Conservation (phyloP, 306 rosid genomes). For the Cicer pinnatifidum region DNA sequence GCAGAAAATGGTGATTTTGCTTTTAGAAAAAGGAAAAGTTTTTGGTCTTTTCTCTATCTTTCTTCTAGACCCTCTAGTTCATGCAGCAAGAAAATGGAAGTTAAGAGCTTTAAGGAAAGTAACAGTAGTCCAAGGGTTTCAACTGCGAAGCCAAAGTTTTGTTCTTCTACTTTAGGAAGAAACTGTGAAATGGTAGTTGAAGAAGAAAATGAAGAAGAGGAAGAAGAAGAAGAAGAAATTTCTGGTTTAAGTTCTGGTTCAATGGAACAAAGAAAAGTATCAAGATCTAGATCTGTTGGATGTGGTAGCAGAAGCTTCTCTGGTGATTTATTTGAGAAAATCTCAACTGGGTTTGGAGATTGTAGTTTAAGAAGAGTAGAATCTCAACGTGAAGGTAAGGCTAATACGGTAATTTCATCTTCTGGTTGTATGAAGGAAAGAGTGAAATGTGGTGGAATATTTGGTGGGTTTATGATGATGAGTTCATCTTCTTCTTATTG, state of each 20-base stretch:
- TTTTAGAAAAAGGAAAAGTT: slow-evolving; percentile 63
- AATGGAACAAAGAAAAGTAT: slow-evolving; percentile 71
- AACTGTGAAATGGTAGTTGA: slow-evolving; percentile 42
- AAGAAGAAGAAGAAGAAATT: slow-evolving; percentile 50
- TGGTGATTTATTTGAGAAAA: slow-evolving; percentile 88
- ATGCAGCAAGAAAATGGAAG: slow-evolving; percentile 29
- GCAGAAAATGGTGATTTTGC: slow-evolving; percentile 41
- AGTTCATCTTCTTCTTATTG: slow-evolving; percentile 75
- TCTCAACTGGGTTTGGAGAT: slow-evolving; percentile 90
- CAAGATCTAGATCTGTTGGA: slow-evolving; percentile 95
- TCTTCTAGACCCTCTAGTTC: slow-evolving; percentile 55
- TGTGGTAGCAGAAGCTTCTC: slow-evolving; percentile 97
- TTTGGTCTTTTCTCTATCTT: slow-evolving; percentile 82
- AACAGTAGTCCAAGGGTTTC: slow-evolving; percentile 39
- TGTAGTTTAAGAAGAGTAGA: slow-evolving; percentile 86
- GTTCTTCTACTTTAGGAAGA: slow-evolving; percentile 38
- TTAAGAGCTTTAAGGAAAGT: slow-evolving; percentile 15
- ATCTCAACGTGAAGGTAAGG: slow-evolving; percentile 72
- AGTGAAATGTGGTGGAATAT: slow-evolving; percentile 78
- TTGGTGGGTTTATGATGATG: slow-evolving; percentile 74
- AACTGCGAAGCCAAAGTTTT: neutral
- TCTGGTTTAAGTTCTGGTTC: slow-evolving; percentile 56
- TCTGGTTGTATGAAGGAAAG: slow-evolving; percentile 64
- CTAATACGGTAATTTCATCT: slow-evolving; percentile 42
- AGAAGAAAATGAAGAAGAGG: slow-evolving; percentile 58